Evolutionary conservation across 495 filamentous ascomycete species (phyloP).

Genomic region (Parachaetomium inaequale): DNA sequence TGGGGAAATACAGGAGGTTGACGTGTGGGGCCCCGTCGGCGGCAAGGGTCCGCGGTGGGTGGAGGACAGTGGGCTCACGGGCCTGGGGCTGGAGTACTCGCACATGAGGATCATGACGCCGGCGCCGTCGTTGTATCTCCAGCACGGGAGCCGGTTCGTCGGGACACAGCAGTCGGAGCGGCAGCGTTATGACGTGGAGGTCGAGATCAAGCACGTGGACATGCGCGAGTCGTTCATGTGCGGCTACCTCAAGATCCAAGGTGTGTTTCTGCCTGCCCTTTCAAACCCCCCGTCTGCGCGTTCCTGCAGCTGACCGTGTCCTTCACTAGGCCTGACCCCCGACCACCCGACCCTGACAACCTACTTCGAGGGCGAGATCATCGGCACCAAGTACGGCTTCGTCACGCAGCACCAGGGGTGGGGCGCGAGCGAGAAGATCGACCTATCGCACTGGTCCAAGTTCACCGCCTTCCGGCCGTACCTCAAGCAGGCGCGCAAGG

Average conservation of each 20-base stretch:
- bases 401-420: slow-evolving; percentile 83
- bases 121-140: slow-evolving; percentile 75
- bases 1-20: slow-evolving; percentile 21
- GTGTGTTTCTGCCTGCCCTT: slow-evolving; percentile 48
- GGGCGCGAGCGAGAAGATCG: slow-evolving; percentile 89
- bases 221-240: slow-evolving; percentile 92
- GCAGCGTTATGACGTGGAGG: slow-evolving; percentile 89
- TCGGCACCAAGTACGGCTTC: slow-evolving; percentile 92
- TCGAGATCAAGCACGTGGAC: slow-evolving; percentile 95
- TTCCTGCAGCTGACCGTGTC: not conserved
- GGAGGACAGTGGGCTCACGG: slow-evolving; percentile 32
- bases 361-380: slow-evolving; percentile 98
- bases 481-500: slow-evolving; percentile 65
- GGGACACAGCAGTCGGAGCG: slow-evolving; percentile 90
- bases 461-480: slow-evolving; percentile 83
- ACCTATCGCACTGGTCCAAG: slow-evolving; percentile 88
- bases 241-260: slow-evolving; percentile 95
- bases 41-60: slow-evolving; percentile 25
- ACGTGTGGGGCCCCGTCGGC: slow-evolving; percentile 22
- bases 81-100: slow-evolving; percentile 62
- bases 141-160: slow-evolving; percentile 80
- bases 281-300: not conserved
- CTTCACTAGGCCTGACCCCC: slow-evolving; percentile 72
- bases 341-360: slow-evolving; percentile 96
- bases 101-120: slow-evolving; percentile 60